A percentile compares a stretch with the other conserved stretches of the same genome.
Evolutionary conservation across 2,329 filamentous ascomycete species (phyloP).

Genomic region (Talaromyces albobiverticillius): DNA sequence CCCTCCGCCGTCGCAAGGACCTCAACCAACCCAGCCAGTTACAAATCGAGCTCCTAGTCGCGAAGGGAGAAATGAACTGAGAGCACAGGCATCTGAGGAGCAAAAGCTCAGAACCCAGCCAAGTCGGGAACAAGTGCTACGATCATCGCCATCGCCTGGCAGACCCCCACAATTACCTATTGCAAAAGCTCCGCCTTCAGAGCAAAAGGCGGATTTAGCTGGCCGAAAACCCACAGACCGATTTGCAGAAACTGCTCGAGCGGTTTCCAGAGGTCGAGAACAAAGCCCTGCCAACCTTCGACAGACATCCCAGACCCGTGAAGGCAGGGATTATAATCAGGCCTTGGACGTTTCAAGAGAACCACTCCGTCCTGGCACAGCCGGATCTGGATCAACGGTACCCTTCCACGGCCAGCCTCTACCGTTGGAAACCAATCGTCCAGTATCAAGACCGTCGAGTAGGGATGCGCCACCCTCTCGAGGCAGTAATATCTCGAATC

Average conservation of each 20-base stretch:
- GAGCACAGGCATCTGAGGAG: constrained; percentile 35
- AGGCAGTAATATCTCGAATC: constrained; percentile 26
- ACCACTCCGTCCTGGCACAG: constrained; percentile 28
- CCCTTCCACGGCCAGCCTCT: constrained; percentile 20
- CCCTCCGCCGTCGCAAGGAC: constrained; percentile 27
- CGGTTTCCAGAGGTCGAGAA: constrained; percentile 19
- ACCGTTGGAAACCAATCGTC: constrained; percentile 27
- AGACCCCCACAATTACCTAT: constrained; percentile 3
- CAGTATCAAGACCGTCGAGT: constrained; percentile 28
- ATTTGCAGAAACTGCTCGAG: constrained; percentile 13
- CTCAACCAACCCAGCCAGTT: constrained; percentile 29
- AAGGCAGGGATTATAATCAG: constrained; percentile 23
- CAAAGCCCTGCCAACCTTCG: constrained; percentile 19
- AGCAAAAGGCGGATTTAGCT: too few species aligned
- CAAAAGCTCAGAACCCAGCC: constrained; percentile 32
- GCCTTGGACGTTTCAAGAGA: constrained; percentile 21
- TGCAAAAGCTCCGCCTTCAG: too few species aligned
- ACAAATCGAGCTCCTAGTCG: constrained; percentile 37
- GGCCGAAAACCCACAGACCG: not conserved
- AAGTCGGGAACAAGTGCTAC: constrained; percentile 40
- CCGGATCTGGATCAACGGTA: constrained; percentile 21
- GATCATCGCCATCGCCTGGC: constrained; percentile 28
- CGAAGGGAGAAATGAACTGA: constrained; percentile 31
- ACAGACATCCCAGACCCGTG: constrained; percentile 27
- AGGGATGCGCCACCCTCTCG: constrained; percentile 25